Base-by-base conservation (phyloP, 345 rosid species). In the Gossypium thurberi region DNA sequence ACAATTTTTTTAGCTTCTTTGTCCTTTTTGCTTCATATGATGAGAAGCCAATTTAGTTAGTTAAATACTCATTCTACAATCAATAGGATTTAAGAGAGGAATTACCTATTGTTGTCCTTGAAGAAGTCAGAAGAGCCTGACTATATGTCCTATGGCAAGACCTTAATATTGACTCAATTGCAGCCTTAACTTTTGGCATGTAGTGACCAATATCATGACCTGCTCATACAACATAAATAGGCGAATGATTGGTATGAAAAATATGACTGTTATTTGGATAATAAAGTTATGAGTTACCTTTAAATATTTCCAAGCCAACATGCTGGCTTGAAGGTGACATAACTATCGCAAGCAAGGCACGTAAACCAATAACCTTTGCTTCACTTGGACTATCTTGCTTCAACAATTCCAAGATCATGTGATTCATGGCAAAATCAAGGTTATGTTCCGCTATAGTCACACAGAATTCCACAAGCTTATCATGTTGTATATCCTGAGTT, bases 391-490 rank as follows among this genome's bases (percentile, higher is more conserved):
- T 91, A 79, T 92, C 98, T 83, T 91, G 97, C 83, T 92, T 95
- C 78, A 95, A 87, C 81, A 95, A 86, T 85, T 92, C 99, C 71
- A 95, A 81, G 48, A 95, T 81, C 99, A 92, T 95, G 81, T 92
- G 99, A 78, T 95, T 95, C 98, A 92, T 95, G 71, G 98, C 83
- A 77, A 95, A 95, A 86, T 95, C 99, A 86, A 92, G 98, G 86
- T 95, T 92, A 86, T 95, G 99, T 60, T 92, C 99, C 26, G 98
- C 94, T 76, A 95, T 87, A 61, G 96, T 88, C 76, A 92, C 99
- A 81, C 99, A 95, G 77, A 95, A 95, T 76, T 95, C 98, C 70
- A 95, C 97, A 79, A 95, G 89, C 82, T 95, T 95, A 81, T 95
- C 99, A 73, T 95, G 98, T 78, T 95, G 99, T 50, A 86, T 89